phyloP scores from a whole-genome alignment of 2,329 filamentous ascomycete genomes.

The Chrysoporthe puriensis region DNA sequence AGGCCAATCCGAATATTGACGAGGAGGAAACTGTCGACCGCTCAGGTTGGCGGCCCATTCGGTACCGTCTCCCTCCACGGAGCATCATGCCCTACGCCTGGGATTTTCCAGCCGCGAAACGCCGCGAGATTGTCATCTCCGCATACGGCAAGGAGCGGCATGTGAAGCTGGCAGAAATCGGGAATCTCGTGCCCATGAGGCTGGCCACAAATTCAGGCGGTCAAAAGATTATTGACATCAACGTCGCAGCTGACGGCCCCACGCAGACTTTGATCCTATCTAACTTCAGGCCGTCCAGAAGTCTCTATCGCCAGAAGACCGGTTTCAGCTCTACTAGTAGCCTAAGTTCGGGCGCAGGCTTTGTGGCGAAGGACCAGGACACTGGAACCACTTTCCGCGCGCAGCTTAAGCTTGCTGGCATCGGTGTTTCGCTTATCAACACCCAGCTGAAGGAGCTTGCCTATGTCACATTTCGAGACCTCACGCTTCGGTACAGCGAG shows the following conservation, averaged over 20 bases:
- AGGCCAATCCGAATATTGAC: slow-evolving; percentile 89
- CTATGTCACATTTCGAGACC: slow-evolving; percentile 90
- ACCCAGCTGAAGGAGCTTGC: slow-evolving; percentile 88
- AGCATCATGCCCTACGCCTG: slow-evolving; percentile 99
- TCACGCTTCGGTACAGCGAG: slow-evolving; percentile 88
- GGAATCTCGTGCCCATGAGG: slow-evolving; percentile 93
- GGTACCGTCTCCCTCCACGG: slow-evolving; percentile 87
- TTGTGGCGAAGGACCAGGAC: slow-evolving; percentile 92
- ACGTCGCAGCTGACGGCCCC: slow-evolving; percentile 91
- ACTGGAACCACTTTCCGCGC: slow-evolving; percentile 87
- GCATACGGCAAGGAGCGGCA: slow-evolving; percentile 82
- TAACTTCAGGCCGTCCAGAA: slow-evolving; percentile 91
- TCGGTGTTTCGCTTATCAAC: slow-evolving; percentile 93
- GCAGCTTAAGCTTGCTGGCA: slow-evolving; percentile 83
- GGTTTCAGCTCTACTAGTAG: slow-evolving; percentile 55
- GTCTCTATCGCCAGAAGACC: slow-evolving; percentile 73
- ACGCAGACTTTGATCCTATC: slow-evolving; percentile 93
- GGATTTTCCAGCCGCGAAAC: slow-evolving; percentile 98
- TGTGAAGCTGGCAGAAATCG: slow-evolving; percentile 94
- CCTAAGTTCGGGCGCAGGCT: slow-evolving; percentile 62
- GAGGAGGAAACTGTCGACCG: slow-evolving; percentile 84
- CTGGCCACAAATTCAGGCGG: slow-evolving; percentile 69
- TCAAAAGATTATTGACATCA: slow-evolving; percentile 92
- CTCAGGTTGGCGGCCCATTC: slow-evolving; percentile 88
- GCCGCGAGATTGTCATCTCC: slow-evolving; percentile 86